Percentiles rank a stretch among this genome's conserved stretches.
Evolutionary conservation across 2,329 filamentous ascomycete species (phyloP).

Genomic region (Dendryphion nanum): DNA sequence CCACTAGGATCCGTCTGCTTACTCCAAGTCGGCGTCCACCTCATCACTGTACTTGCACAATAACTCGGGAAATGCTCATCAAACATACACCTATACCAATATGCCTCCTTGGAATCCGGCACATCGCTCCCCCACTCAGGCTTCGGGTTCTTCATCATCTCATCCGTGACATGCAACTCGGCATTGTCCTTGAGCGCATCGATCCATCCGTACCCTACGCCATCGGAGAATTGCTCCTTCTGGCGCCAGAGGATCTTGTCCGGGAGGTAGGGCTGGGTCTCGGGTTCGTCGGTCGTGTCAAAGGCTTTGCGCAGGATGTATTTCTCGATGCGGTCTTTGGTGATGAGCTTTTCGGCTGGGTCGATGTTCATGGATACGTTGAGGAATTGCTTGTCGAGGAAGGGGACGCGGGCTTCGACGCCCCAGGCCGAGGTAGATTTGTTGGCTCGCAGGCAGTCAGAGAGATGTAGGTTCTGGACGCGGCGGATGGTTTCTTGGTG

Average conservation of each 20-base stretch:
- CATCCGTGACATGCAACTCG: slow-evolving; percentile 84
- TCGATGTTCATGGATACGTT: slow-evolving; percentile 92
- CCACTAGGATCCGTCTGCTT: slow-evolving; percentile 95
- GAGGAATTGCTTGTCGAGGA: slow-evolving; percentile 96
- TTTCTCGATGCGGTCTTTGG: slow-evolving; percentile 85
- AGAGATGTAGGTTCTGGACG: slow-evolving; percentile 92
- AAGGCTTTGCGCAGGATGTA: slow-evolving; percentile 98
- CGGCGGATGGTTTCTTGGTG: slow-evolving; percentile 92
- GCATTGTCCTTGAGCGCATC: slow-evolving; percentile 95
- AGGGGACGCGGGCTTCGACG: slow-evolving; percentile 94
- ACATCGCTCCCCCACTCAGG: slow-evolving; percentile 91
- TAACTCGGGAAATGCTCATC: slow-evolving; percentile 95
- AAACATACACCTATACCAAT: slow-evolving; percentile 98
- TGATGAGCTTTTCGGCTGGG: slow-evolving; percentile 94
- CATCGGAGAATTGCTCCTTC: slow-evolving; percentile 99
- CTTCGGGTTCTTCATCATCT: slow-evolving; percentile 99
- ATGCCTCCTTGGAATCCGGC: slow-evolving; percentile 95
- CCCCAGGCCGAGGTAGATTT: slow-evolving; percentile 99
- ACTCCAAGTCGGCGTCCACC: slow-evolving; percentile 97
- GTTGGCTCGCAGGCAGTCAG: slow-evolving; percentile 97
- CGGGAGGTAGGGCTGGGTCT: slow-evolving; percentile 81
- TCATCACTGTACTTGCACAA: slow-evolving; percentile 89
- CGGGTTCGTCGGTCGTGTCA: slow-evolving; percentile 85
- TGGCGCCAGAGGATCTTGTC: slow-evolving; percentile 96
- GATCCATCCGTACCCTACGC: slow-evolving; percentile 98